Conservation (phyloP, 768 basidiomycete species). For the Leccinum arenicola region DNA sequence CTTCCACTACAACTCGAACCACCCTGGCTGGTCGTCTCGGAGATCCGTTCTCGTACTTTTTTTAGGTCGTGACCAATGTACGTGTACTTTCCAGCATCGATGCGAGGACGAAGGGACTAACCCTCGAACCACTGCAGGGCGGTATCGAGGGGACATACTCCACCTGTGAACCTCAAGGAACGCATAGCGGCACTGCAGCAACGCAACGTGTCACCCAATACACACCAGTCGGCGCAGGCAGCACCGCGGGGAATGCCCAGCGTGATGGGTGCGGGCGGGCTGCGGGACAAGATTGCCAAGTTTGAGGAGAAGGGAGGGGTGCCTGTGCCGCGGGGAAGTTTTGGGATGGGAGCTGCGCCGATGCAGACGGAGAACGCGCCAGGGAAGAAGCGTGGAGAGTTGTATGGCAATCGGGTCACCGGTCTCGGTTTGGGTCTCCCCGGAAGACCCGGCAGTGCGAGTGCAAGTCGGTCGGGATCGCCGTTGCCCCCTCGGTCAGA, state of each 20-base stretch:
- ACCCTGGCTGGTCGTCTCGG: conserved; percentile 25
- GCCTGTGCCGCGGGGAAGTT: conserved; percentile 72
- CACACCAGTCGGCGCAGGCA: conserved; percentile 34
- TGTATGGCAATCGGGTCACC: conserved; percentile 72
- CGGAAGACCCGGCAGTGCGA: background rate
- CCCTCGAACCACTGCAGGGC: conserved; percentile 20
- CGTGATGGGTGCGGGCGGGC: conserved; percentile 26
- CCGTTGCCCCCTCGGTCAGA: conserved; percentile 11
- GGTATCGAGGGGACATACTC: conserved; percentile 24
- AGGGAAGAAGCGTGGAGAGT: conserved; percentile 55
- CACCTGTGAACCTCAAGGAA: conserved; percentile 64
- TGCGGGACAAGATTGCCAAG: conserved; percentile 72
- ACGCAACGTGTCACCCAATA: conserved; percentile 32
- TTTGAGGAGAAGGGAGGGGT: conserved; percentile 78
- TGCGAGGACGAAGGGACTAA: conserved; percentile 14
- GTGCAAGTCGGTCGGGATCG: conserved; percentile 13
- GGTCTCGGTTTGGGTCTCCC: conserved; percentile 17
- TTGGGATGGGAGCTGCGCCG: conserved; percentile 64
- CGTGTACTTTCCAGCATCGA: background rate
- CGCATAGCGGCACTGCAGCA: conserved; percentile 82
- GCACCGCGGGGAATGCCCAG: conserved; percentile 28
- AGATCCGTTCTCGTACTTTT: conserved; percentile 4
- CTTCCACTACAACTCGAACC: conserved; percentile 7
- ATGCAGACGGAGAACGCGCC: conserved; percentile 47
- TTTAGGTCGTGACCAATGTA: conserved; percentile 22